Evolutionary conservation across 2,329 filamentous ascomycete species (phyloP).

Genomic region (Ophiostoma perfectum): DNA sequence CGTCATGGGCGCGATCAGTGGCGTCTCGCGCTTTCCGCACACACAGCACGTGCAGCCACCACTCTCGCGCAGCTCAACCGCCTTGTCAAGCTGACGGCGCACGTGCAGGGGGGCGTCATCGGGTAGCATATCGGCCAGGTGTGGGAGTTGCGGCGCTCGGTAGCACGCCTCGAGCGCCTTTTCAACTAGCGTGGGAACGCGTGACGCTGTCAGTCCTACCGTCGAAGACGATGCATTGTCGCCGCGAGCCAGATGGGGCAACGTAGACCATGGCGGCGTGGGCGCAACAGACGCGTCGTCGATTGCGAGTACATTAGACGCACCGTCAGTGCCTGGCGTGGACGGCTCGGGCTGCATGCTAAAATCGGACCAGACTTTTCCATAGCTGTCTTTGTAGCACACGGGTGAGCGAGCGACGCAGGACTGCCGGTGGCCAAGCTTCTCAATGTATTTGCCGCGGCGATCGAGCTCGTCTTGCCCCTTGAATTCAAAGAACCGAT

Average conservation of each 20-base stretch:
- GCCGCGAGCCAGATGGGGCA: neutral
- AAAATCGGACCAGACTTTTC: slow-evolving; percentile 19
- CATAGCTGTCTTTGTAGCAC: slow-evolving; percentile 25
- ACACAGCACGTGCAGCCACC: slow-evolving; percentile 49
- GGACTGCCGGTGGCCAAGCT: neutral
- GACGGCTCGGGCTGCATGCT: slow-evolving; percentile 9
- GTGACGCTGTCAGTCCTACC: slow-evolving; percentile 13
- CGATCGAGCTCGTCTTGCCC: slow-evolving; percentile 17
- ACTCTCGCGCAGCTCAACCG: slow-evolving; percentile 39
- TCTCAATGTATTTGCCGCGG: neutral
- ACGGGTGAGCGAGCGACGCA: slow-evolving; percentile 25
- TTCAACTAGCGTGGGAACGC: slow-evolving; percentile 49
- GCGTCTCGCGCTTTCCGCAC: slow-evolving; percentile 40
- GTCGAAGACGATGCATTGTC: neutral
- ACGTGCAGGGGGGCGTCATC: slow-evolving; percentile 39
- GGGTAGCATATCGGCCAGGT: slow-evolving; percentile 39
- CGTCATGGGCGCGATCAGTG: slow-evolving; percentile 45
- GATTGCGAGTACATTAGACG: slow-evolving; percentile 17
- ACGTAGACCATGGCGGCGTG: slow-evolving; percentile 18
- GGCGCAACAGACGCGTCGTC: slow-evolving; percentile 21
- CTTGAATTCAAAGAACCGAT: slow-evolving; percentile 41
- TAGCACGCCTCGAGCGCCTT: slow-evolving; percentile 45
- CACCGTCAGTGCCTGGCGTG: neutral
- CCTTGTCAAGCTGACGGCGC: slow-evolving; percentile 37
- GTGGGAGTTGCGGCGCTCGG: slow-evolving; percentile 38